Evolutionary conservation across 2,329 filamentous ascomycete species (phyloP).

Genomic region (Sporothrix pseudoabietina): DNA sequence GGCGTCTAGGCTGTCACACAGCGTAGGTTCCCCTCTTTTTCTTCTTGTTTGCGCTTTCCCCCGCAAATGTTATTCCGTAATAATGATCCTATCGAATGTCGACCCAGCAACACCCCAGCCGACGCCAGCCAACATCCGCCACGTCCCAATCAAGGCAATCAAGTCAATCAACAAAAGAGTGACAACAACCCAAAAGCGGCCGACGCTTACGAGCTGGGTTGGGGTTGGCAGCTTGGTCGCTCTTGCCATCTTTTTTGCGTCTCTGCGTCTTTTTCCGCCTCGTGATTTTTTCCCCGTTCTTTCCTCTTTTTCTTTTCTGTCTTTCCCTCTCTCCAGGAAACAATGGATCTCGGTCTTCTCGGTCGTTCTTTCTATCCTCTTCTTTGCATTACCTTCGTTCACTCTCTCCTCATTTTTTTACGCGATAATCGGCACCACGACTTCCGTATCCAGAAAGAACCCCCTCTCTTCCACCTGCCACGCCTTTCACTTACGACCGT

Average conservation of each 20-base stretch:
- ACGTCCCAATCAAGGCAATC: not conserved
- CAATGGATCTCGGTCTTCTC: not conserved
- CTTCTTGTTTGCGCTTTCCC: not conserved
- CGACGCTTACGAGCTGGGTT: not conserved
- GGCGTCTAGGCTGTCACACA: not conserved
- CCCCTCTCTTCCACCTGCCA: not conserved
- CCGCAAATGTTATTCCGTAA: not conserved
- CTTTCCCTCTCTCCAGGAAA: not conserved
- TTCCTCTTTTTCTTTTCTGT: not conserved
- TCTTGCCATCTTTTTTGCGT: not conserved
- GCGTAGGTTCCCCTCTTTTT: not conserved
- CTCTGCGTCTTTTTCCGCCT: not conserved
- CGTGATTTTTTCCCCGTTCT: not conserved
- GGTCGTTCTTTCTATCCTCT: not conserved
- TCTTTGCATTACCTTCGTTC: not conserved
- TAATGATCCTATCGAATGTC: conserved; percentile 14
- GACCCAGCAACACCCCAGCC: conserved; percentile 18
- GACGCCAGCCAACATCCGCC: not conserved
- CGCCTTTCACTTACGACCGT: not conserved
- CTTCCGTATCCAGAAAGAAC: conserved; percentile 12
- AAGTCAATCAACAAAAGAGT: not conserved
- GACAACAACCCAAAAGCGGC: not conserved
- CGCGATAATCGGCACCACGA: conserved; percentile 5
- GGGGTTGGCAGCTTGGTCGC: not conserved
- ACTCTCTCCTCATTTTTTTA: not conserved